Evolutionary conservation across 2,329 filamentous ascomycete species (phyloP).

Genomic region (Graphiopsis chlorocephala): DNA sequence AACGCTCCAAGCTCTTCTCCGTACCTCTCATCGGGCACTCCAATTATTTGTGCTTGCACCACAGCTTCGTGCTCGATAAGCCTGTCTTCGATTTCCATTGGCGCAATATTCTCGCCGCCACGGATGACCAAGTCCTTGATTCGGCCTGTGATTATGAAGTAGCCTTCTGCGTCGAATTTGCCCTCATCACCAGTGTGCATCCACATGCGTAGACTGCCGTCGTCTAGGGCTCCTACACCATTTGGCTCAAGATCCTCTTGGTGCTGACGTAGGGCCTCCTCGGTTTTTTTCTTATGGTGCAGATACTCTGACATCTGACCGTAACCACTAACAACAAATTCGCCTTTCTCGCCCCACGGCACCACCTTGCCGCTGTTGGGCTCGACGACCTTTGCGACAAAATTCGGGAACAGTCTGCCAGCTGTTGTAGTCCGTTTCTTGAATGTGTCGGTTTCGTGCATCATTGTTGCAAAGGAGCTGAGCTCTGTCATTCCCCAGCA

Average conservation of each 20-base stretch:
- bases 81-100: slow-evolving; percentile 33
- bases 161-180: slow-evolving; percentile 45
- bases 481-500: slow-evolving; percentile 68
- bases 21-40: slow-evolving; percentile 30
- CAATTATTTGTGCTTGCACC: slow-evolving; percentile 30
- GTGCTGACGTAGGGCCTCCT: slow-evolving; percentile 59
- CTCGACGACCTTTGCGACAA: slow-evolving; percentile 68
- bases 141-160: slow-evolving; percentile 37
- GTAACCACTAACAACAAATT: slow-evolving; percentile 76
- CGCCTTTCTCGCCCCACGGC: slow-evolving; percentile 65
- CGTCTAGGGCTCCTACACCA: slow-evolving; percentile 14
- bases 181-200: slow-evolving; percentile 62
- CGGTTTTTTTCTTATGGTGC: slow-evolving; percentile 71
- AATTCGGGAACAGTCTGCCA: slow-evolving; percentile 73
- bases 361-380: slow-evolving; percentile 48
- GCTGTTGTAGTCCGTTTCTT: slow-evolving; percentile 68
- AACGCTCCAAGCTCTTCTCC: slow-evolving; percentile 32
- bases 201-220: slow-evolving; percentile 45
- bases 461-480: slow-evolving; percentile 76
- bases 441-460: slow-evolving; percentile 69
- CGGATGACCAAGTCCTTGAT: slow-evolving; percentile 36
- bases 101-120: slow-evolving; percentile 66
- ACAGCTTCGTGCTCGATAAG: slow-evolving; percentile 28
- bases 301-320: slow-evolving; percentile 65
- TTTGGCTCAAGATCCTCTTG: slow-evolving; percentile 35